Base-by-base conservation (phyloP, 2,329 filamentous ascomycete species). In the Neoascochyta sp. region DNA sequence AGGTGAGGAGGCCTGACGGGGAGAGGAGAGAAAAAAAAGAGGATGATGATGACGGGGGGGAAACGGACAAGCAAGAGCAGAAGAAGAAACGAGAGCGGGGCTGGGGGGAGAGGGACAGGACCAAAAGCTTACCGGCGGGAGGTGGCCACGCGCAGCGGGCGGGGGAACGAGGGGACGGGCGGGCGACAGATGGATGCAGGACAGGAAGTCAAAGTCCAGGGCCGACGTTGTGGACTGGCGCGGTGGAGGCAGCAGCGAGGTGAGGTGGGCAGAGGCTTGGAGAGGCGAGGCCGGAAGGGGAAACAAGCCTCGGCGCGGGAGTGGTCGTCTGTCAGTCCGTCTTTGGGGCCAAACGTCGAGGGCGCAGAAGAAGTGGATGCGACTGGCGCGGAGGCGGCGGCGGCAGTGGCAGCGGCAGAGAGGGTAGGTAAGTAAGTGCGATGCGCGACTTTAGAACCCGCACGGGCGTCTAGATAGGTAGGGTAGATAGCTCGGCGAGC, bases 231-330 rank as follows among this genome's bases (percentile, higher is more conserved):
- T 43, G 44, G 32, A 47, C 43, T 50, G 40, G 42, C 44, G 45
- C 45, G 23, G 43, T 44, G 44, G 40, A 52, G 45, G 50, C 48
- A 50, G 49, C 45, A 47, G 41, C 41, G 43, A 48, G 41, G 47
- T 48, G 50, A 46, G 47, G 41, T 34, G 31, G 34, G 36, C 34
- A 30, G 36, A 36, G 35, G 37, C 37, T 39, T 34, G 24, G 32
- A 35, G n/a, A n/a, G 35, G 32, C 37, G 33, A 39, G 25, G 28
- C 45, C 41, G 48, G 44, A 29, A 44, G 35, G 34, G 34, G 50
- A n/a, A n/a, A n/a, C n/a, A n/a, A n/a, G n/a, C n/a, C 39, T 28
- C n/a, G 41, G 50, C 41, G 45, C 51, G 47, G 38, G 22, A 32
- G n/a, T n/a, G n/a, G n/a, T n/a, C n/a, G n/a, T n/a, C n/a, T n/a